phyloP scores from a whole-genome alignment of 768 basidiomycete genomes.

The Phallus indusiatus region DNA sequence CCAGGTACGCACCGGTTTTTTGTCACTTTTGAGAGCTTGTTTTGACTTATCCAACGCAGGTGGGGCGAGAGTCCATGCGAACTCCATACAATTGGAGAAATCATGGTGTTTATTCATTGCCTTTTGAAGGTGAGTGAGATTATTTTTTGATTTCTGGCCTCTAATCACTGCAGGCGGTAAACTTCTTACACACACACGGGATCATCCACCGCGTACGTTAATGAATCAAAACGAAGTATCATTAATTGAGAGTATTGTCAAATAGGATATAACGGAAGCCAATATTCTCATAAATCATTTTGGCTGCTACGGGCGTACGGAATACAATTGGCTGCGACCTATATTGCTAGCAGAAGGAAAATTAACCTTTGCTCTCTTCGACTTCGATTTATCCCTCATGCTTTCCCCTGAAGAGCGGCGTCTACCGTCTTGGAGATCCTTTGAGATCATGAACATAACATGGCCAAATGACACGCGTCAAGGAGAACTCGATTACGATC shows the following conservation, averaged over 20 bases:
- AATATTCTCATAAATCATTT: slow-evolving; percentile 12
- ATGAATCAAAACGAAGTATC: neutral
- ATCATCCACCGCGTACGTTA: slow-evolving; percentile 12
- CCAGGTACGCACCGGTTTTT: no score
- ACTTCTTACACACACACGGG: slow-evolving; percentile 9
- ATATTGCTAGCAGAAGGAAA: neutral
- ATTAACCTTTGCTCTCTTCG: neutral
- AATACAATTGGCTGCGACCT: neutral
- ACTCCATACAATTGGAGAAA: slow-evolving; percentile 13
- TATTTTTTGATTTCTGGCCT: neutral
- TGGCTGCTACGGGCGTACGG: neutral
- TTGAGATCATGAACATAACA: neutral
- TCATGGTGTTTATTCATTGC: slow-evolving; percentile 7
- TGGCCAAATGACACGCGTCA: slow-evolving; percentile 12
- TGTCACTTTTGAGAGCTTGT: no score
- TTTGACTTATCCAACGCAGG: neutral
- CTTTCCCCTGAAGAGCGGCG: neutral
- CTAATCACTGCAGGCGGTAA: slow-evolving; percentile 1
- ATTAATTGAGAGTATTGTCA: neutral
- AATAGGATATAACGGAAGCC: slow-evolving; percentile 8
- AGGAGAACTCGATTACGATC: slow-evolving; percentile 20
- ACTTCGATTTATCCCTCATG: neutral
- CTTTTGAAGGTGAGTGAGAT: neutral
- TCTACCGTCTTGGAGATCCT: slow-evolving; percentile 4
- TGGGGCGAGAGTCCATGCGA: slow-evolving; percentile 4